These are phyloP conservation scores for Plasmodium vivax DNA, from an alignment of 169 alveolate species.

Conservation along the genomic window DNA sequence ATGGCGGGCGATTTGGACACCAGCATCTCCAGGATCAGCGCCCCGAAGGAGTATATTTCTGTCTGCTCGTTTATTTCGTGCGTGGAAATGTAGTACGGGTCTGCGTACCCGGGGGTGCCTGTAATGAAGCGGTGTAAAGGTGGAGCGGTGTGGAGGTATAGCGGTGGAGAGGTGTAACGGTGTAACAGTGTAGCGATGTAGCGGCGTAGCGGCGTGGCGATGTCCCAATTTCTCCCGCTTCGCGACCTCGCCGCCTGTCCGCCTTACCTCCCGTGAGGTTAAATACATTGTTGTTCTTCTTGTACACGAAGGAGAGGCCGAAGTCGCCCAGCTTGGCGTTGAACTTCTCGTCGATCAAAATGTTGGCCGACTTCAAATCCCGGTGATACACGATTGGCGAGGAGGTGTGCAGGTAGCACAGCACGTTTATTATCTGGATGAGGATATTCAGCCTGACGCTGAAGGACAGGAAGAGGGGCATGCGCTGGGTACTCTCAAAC, in stretches of 20 bases:
- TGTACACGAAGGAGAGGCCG: conserved; percentile 75
- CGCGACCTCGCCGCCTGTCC: background rate
- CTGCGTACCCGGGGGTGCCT: conserved; percentile 74
- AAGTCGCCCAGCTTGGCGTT: conserved; percentile 81
- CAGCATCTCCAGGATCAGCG: conserved; percentile 57
- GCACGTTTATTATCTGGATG: conserved; percentile 49
- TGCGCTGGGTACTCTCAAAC: background rate
- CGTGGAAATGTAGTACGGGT: conserved; percentile 64
- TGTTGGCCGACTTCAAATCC: conserved; percentile 80
- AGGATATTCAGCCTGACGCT: conserved; percentile 38
- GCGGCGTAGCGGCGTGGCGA: background rate
- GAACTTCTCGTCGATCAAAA: conserved; percentile 79
- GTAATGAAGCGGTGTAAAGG: background rate
- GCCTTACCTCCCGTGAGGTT: conserved; percentile 50
- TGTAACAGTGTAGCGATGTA: background rate
- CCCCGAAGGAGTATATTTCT: conserved; percentile 70
- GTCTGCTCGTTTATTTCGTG: conserved; percentile 73
- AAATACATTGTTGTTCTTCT: conserved; percentile 48
- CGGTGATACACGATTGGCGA: conserved; percentile 78
- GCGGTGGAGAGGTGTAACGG: no score
- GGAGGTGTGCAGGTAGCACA: conserved; percentile 65
- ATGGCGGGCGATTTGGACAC: conserved; percentile 67
- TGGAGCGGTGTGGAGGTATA: no score
- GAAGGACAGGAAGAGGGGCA: conserved; percentile 38
- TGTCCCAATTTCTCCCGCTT: background rate